Percentiles rank a stretch among this genome's conserved stretches.
These are phyloP conservation scores for Malassezia pachydermatis DNA, from an alignment of 1,284 basidiomycete species.

Conservation along the genomic window DNA sequence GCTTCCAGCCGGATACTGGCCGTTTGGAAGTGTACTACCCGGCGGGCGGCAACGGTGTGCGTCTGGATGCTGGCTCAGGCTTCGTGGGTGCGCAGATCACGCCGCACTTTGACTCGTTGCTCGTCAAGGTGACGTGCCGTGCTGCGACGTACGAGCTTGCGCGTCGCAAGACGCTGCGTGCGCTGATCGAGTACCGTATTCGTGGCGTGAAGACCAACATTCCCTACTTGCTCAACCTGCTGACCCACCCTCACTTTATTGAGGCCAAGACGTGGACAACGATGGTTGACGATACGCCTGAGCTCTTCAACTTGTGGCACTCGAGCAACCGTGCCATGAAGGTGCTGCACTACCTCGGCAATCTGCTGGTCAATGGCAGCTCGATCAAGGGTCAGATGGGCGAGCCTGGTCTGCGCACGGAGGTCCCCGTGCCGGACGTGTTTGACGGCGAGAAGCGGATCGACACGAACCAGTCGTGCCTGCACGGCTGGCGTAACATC, in stretches of 20 bases:
- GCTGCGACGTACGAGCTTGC: constrained; percentile 98
- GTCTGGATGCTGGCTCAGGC: constrained; percentile 91
- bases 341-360: constrained; percentile 88
- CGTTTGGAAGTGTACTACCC: constrained; percentile 99
- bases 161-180: constrained; percentile 95
- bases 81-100: constrained; percentile 99
- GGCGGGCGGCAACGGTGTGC: constrained; percentile 96
- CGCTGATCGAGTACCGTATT: constrained; percentile 97
- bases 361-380: constrained; percentile 94
- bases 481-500: constrained; percentile 93
- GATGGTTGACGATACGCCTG: constrained; percentile 89
- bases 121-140: constrained; percentile 92
- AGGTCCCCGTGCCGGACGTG: constrained; percentile 74
- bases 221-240: constrained; percentile 92
- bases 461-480: constrained; percentile 72
- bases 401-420: constrained; percentile 85
- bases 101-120: constrained; percentile 93
- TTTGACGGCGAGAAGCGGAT: constrained; percentile 61
- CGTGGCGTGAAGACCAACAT: constrained; percentile 96
- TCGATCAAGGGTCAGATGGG: constrained; percentile 87
- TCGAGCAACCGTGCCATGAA: constrained; percentile 98
- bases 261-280: constrained; percentile 85
- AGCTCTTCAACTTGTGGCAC: constrained; percentile 94
- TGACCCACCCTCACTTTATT: constrained; percentile 96
- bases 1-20: constrained; percentile 96